Base-by-base conservation (phyloP, 129 eudicot genomes). In the Chrysanthemum lavandulifolium region DNA sequence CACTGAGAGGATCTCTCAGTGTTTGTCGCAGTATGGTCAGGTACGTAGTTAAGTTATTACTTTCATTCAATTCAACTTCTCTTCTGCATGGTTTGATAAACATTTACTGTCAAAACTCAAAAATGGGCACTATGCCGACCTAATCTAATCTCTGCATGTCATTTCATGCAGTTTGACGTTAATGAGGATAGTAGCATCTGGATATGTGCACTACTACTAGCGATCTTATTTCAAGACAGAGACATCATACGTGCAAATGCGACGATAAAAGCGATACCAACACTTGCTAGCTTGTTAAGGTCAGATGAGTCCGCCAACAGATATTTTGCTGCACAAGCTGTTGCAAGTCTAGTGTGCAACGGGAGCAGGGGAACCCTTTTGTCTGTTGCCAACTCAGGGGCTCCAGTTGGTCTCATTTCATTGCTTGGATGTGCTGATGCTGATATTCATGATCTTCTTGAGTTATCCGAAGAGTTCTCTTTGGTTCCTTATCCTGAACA, bases 331-430 rank as follows among this genome's bases (percentile, higher is more conserved):
- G 99, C 99, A 49, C 97, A 94, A 90, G 93, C 91, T 31, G 81
- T 86, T 27, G 86, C 93, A 69, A 94, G 99, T 72, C 87, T 94
- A 15, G 97, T 94, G 67, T 90, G 99, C 75, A 88, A 94, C 31
- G 99, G 99, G 50, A 90, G 96, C 91, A 73, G 99, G 74, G 98
- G 99, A 47, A 94, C 99, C 48, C 99, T 94, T 73, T 82, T 94
- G 27, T 94, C 99, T 29, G 97, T 94, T 75, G 96, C 99, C 29
- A 94, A 90, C 79, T 94, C 97, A 29, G 99, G 99, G 49, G 97
- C 91, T 10, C 89, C 97, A 69, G 84, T 84, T 18, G 96, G 99
- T 66, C 97, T 94, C 36, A 88, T 94, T 73, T 79, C 97, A 55
- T 64, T 94, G 67, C 99, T 94, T 70, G 99, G 99, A 11, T 94